Conservation (phyloP, 1,284 basidiomycete species). For the Calocybe gambosa region DNA sequence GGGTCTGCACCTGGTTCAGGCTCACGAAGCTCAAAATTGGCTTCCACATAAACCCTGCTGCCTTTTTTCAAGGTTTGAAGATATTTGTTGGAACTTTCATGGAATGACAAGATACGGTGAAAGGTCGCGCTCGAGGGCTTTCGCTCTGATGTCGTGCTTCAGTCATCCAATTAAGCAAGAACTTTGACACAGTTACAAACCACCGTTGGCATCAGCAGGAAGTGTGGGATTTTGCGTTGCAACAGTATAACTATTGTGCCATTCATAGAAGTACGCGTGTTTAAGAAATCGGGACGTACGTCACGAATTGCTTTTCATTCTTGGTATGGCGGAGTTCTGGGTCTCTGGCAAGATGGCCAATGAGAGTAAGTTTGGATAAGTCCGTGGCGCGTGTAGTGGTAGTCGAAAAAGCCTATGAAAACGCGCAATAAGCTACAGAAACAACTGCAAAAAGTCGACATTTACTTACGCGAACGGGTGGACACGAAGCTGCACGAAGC, state of each 20-base stretch:
- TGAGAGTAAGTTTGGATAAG: constrained; percentile 67
- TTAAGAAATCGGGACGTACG: constrained; percentile 38
- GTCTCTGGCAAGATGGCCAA: constrained; percentile 67
- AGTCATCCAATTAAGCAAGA: background rate
- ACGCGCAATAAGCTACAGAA: background rate
- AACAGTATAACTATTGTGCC: constrained; percentile 51
- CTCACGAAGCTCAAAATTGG: constrained; percentile 67
- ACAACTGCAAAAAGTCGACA: background rate
- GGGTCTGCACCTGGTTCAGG: constrained; percentile 59
- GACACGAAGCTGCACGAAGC: constrained; percentile 38
- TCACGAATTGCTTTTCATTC: constrained; percentile 69
- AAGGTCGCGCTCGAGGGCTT: constrained; percentile 53
- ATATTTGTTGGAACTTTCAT: constrained; percentile 47
- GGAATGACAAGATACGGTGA: constrained; percentile 72
- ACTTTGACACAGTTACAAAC: constrained; percentile 33
- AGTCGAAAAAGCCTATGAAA: constrained; percentile 62
- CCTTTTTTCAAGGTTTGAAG: constrained; percentile 63
- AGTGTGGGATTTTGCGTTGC: constrained; percentile 61
- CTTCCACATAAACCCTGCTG: constrained; percentile 69
- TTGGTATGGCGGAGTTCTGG: constrained; percentile 66
- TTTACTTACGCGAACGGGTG: constrained; percentile 42
- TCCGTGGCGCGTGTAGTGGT: constrained; percentile 47
- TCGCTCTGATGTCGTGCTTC: constrained; percentile 37
- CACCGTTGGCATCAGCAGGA: constrained; percentile 52
- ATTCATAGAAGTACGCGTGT: background rate